Conservation (phyloP, 192 early-diverging fungal species). For the Linnemannia elongata region DNA sequence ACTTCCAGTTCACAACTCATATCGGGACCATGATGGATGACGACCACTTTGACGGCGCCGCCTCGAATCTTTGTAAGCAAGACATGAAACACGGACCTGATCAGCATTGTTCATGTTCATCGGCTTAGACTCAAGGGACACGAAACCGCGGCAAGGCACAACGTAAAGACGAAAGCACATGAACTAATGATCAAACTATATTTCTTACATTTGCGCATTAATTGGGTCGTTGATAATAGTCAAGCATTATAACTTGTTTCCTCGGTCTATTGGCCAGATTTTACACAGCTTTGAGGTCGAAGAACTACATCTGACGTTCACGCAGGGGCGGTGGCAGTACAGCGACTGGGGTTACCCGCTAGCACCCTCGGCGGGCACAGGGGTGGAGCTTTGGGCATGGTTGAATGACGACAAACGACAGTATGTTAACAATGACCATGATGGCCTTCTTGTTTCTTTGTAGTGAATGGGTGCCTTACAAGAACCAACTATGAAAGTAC, state of each 20-base stretch:
- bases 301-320: constrained; percentile 90
- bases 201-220: constrained; percentile 3
- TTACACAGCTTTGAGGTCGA: constrained; percentile 79
- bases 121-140: neutral
- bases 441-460: neutral
- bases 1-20: constrained; percentile 81
- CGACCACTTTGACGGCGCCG: constrained; percentile 38
- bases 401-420: constrained; percentile 63
- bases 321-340: constrained; percentile 91
- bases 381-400: constrained; percentile 82
- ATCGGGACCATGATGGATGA: constrained; percentile 49
- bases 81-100: neutral
- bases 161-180: neutral
- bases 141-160: too few species aligned
- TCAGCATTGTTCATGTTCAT: neutral
- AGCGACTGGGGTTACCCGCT: constrained; percentile 80
- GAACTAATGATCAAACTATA: neutral
- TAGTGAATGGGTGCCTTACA: neutral
- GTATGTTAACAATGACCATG: constrained; percentile 9
- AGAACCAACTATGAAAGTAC: neutral
- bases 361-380: constrained; percentile 73
- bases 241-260: constrained; percentile 86
- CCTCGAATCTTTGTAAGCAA: constrained; percentile 46
- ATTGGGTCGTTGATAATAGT: constrained; percentile 30
- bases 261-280: constrained; percentile 88